Conservation (phyloP, 2,329 filamentous ascomycete species). For the Mycosphaerella sp. region DNA sequence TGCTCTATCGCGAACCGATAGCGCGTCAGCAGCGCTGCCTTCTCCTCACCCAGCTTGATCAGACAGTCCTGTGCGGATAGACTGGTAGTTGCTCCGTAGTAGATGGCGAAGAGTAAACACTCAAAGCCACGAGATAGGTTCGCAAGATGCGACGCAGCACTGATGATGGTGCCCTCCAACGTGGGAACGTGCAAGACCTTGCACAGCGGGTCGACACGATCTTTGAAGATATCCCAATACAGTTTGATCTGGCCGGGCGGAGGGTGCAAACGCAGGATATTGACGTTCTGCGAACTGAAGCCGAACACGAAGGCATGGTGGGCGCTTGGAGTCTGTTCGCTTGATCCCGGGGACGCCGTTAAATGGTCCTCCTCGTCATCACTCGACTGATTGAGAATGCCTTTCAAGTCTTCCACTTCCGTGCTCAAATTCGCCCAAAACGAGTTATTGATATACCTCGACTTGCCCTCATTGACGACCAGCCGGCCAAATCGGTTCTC, state of each 20-base stretch:
- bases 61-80: conserved; percentile 45
- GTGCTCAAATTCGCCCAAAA: conserved; percentile 65
- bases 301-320: conserved; percentile 69
- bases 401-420: conserved; percentile 60
- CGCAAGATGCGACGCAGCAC: conserved; percentile 55
- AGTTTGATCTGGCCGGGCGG: conserved; percentile 58
- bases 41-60: conserved; percentile 47
- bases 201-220: conserved; percentile 67
- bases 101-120: conserved; percentile 56
- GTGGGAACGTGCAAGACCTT: conserved; percentile 67
- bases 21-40: conserved; percentile 44
- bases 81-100: conserved; percentile 53
- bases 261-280: conserved; percentile 60
- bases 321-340: conserved; percentile 38
- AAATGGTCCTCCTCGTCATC: conserved; percentile 55
- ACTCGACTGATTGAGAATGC: conserved; percentile 56
- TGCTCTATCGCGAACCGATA: conserved; percentile 61
- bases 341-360: conserved; percentile 33
- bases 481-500: conserved; percentile 57
- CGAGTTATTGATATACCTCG: conserved; percentile 67
- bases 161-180: conserved; percentile 55
- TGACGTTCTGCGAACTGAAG: conserved; percentile 63
- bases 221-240: conserved; percentile 65
- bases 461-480: conserved; percentile 64
- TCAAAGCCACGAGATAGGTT: conserved; percentile 54